Percentiles rank a stretch among this genome's conserved stretches.
These are phyloP conservation scores for Cunninghamia lanceolata DNA, from an alignment of 75 land plant genomes.

Conservation along the genomic window DNA sequence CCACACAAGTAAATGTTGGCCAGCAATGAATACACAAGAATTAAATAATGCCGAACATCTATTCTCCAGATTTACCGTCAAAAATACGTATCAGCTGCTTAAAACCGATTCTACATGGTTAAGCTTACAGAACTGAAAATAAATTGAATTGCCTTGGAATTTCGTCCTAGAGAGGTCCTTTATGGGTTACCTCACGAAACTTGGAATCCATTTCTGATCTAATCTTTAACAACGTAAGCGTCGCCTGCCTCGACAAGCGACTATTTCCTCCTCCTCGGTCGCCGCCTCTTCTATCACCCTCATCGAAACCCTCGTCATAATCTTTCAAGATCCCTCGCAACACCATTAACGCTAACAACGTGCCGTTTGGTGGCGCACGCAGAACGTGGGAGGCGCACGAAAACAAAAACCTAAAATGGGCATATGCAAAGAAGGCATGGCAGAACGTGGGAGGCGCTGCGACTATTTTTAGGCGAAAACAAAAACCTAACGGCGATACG, in stretches of 20 bases:
- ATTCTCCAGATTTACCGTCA: too few species aligned
- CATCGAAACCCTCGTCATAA: constrained; percentile 29
- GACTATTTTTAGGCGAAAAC: too few species aligned
- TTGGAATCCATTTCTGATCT: constrained; percentile 65
- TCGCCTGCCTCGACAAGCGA: constrained; percentile 83
- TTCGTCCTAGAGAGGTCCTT: constrained; percentile 84
- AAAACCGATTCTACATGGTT: background rate
- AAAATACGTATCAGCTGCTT: too few species aligned
- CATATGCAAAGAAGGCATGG: too few species aligned
- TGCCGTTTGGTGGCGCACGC: background rate
- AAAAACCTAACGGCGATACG: too few species aligned
- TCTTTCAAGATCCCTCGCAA: constrained; percentile 17
- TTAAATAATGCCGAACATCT: background rate
- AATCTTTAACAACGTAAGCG: constrained; percentile 69
- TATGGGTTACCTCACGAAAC: constrained; percentile 71
- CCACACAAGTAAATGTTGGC: background rate
- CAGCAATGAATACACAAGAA: background rate
- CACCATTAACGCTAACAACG: constrained; percentile 12
- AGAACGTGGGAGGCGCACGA: too few species aligned
- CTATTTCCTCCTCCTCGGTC: constrained; percentile 14
- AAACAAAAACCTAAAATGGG: too few species aligned
- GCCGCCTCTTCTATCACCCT: constrained; percentile 39
- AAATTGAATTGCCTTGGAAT: constrained; percentile 54
- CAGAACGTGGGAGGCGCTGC: too few species aligned
- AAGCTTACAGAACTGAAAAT: too few species aligned